Evolutionary conservation across 371 early-diverging fungal genomes (phyloP), one percentile per base, ranked within the genome.

Genomic region (Blakeslea trispora): DNA sequence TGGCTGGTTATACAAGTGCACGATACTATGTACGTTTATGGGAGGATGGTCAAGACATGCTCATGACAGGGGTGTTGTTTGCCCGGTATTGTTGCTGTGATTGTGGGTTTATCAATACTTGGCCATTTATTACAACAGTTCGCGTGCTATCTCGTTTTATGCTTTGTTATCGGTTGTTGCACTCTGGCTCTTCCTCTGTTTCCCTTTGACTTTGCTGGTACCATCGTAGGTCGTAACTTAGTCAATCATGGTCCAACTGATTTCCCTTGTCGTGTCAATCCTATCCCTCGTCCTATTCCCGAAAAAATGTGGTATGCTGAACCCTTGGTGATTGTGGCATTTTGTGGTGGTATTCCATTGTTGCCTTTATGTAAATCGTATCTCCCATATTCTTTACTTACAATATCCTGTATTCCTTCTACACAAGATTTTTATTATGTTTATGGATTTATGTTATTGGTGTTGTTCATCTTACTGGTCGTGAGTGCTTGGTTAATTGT

Each of bases 391-490:
- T 94, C 55, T 91, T 91, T 67, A 84, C 91, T 19, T 89, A n/a
- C n/a, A n/a, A n/a, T n/a, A n/a, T n/a, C n/a, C n/a, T n/a, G n/a
- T n/a, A n/a, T n/a, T n/a, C n/a, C n/a, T n/a, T n/a, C n/a, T n/a
- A n/a, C 88, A 89, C 77, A 89, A 86, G 71, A 84, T 88, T 45
- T n/a, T n/a, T 93, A 91, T 62, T 91, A 91, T 57, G 90, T 93
- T 11, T 93, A 90, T 73, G 91, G 93, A 0, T 91, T 92, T 54
- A 84, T 91, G 76, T 57, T 92, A 52, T 71, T 91, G 7, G 89
- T 91, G 0, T 87, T 91, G 61, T 49, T 81, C 0, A 86, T 92
- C 45, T 71, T 93, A 48, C 53, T 88, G 45, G 68, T 89, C 46
- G 89, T 93, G 24, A 81, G 88, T 45, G 90, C 88, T 52, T 92